phyloP scores from a whole-genome alignment of 441 rosid species.

The Arabidopsis lyrata region DNA sequence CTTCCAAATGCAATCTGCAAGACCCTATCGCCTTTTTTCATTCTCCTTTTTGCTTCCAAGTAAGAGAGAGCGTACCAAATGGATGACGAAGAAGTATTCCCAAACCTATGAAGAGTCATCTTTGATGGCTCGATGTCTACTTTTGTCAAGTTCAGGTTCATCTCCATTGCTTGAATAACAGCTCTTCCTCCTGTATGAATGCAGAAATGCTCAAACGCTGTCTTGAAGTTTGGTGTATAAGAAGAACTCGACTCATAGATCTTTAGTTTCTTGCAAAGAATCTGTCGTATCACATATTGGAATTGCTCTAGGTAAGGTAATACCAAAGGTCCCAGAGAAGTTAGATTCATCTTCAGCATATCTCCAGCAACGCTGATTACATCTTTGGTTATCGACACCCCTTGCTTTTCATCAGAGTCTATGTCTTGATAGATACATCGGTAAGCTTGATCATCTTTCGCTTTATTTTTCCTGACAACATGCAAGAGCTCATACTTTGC shows the following conservation, averaged over 20 bases:
- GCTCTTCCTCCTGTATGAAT: slow-evolving; percentile 97
- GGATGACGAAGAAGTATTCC: slow-evolving; percentile 91
- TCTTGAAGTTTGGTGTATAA: slow-evolving; percentile 89
- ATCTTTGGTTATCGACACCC: slow-evolving; percentile 76
- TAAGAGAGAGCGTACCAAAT: slow-evolving; percentile 85
- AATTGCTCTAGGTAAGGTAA: slow-evolving; percentile 83
- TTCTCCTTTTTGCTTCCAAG: slow-evolving; percentile 78
- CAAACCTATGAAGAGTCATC: slow-evolving; percentile 89
- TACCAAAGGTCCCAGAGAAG: slow-evolving; percentile 81
- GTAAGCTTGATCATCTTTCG: slow-evolving; percentile 75
- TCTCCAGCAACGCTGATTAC: slow-evolving; percentile 90
- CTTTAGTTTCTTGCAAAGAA: slow-evolving; percentile 75
- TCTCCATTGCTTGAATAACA: slow-evolving; percentile 86
- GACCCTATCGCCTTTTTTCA: slow-evolving; percentile 74
- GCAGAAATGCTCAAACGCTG: slow-evolving; percentile 93
- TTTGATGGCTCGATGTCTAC: slow-evolving; percentile 91
- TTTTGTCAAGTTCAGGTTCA: slow-evolving; percentile 75
- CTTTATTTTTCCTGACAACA: slow-evolving; percentile 82
- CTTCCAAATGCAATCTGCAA: slow-evolving; percentile 99
- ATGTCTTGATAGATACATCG: slow-evolving; percentile 78
- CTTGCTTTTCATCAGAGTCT: slow-evolving; percentile 80
- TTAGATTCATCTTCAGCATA: slow-evolving; percentile 79
- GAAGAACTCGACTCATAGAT: slow-evolving; percentile 69
- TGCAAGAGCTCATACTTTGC: slow-evolving; percentile 77
- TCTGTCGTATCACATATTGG: slow-evolving; percentile 60